Evolutionary conservation across 768 basidiomycete genomes (phyloP).

Genomic region (Termitomyces sp.): DNA sequence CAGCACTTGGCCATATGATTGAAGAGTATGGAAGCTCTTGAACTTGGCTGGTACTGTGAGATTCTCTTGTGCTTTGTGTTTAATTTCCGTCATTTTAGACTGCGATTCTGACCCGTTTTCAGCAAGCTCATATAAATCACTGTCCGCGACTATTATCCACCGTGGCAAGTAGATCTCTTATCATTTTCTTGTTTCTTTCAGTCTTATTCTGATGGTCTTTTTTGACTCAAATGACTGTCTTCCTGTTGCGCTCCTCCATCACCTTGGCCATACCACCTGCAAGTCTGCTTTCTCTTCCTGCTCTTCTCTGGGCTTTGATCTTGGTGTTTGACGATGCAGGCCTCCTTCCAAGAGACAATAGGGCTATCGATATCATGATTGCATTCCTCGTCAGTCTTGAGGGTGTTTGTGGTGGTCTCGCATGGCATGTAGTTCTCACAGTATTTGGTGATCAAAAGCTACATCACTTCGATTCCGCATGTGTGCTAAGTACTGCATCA

Average conservation of each 20-base stretch:
- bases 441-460: not conserved
- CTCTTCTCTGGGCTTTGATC: slow-evolving; percentile 59
- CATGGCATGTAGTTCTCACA: slow-evolving; percentile 59
- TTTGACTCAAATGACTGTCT: slow-evolving; percentile 44
- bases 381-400: slow-evolving; percentile 82
- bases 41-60: too few relatives aligned
- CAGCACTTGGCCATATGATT: too few relatives aligned
- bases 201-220: not conserved
- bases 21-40: too few relatives aligned
- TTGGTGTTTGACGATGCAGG: slow-evolving; percentile 57
- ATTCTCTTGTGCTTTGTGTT: too few relatives aligned
- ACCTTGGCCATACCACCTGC: slow-evolving; percentile 69
- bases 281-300: slow-evolving; percentile 59
- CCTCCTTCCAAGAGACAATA: slow-evolving; percentile 41
- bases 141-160: slow-evolving; percentile 89
- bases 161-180: slow-evolving; percentile 72
- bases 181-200: not conserved
- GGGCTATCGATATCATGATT: slow-evolving; percentile 40
- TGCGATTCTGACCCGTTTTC: too few relatives aligned
- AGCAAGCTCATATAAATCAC: slow-evolving; percentile 79
- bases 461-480: too few relatives aligned
- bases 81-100: too few relatives aligned
- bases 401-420: slow-evolving; percentile 89
- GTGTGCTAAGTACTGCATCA: slow-evolving; percentile 53
- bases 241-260: slow-evolving; percentile 79